A percentile compares a stretch with the other conserved stretches of the same genome.
These are phyloP conservation scores for Pseudonitzschia multiseries DNA, from an alignment of 108 stramenopile species.

Conservation along the genomic window DNA sequence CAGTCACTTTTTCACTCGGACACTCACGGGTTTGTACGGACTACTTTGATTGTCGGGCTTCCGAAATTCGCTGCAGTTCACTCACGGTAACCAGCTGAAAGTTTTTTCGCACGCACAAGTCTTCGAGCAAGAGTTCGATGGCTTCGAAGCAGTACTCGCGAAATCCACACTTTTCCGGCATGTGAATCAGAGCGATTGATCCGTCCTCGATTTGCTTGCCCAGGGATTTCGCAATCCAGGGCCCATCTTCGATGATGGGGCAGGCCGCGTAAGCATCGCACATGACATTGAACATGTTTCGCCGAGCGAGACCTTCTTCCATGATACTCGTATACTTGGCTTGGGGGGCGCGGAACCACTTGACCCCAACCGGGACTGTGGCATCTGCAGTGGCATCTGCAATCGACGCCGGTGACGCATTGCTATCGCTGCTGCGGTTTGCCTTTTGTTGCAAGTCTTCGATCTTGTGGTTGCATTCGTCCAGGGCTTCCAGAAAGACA, in stretches of 20 bases:
- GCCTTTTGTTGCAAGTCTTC: slow-evolving; percentile 18
- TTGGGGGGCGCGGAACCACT: slow-evolving; percentile 36
- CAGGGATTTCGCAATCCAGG: slow-evolving; percentile 17
- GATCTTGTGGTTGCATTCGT: slow-evolving; percentile 24
- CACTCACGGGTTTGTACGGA: no score
- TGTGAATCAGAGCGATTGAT: slow-evolving; percentile 28
- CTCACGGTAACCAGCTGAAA: not conserved
- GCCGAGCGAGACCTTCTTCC: slow-evolving; percentile 14
- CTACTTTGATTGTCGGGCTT: not conserved
- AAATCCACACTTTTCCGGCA: slow-evolving; percentile 28
- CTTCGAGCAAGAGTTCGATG: slow-evolving; percentile 13
- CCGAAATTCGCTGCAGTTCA: not conserved
- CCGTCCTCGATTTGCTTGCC: slow-evolving; percentile 20
- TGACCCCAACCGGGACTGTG: not conserved
- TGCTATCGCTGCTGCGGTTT: not conserved
- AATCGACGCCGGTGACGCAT: not conserved
- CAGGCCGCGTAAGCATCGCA: slow-evolving; percentile 29
- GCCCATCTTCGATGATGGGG: slow-evolving; percentile 32
- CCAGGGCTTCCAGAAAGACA: slow-evolving; percentile 18
- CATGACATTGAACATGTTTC: slow-evolving; percentile 28
- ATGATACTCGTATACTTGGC: slow-evolving; percentile 22
- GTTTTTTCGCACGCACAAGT: not conserved
- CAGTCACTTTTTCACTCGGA: no score
- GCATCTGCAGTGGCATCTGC: not conserved
- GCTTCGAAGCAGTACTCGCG: slow-evolving; percentile 25